These are phyloP conservation scores for Russula foetens DNA, from an alignment of 768 basidiomycete genomes.

Conservation along the genomic window DNA sequence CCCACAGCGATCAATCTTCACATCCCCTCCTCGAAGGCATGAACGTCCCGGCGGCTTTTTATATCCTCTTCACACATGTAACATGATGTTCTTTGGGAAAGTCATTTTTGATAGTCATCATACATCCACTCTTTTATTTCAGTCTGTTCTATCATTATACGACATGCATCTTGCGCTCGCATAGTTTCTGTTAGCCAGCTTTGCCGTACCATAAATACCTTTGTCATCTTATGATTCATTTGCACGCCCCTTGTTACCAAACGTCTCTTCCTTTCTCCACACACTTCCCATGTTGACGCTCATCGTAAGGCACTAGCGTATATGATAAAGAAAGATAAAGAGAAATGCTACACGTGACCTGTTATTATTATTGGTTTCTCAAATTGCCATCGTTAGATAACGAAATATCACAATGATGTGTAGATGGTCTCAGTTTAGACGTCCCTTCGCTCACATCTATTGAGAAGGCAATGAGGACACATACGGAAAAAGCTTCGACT, in stretches of 20 bases:
- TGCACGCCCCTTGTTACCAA: not conserved
- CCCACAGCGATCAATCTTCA: slow-evolving; percentile 76
- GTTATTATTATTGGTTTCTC: not conserved
- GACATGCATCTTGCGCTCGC: slow-evolving; percentile 19
- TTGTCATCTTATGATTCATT: not conserved
- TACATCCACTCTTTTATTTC: slow-evolving; percentile 10
- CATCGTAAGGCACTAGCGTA: not conserved
- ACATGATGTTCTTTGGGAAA: slow-evolving; percentile 2
- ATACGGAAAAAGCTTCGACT: not conserved
- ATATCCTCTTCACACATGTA: slow-evolving; percentile 23
- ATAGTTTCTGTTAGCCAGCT: slow-evolving; percentile 1
- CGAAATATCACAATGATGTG: not conserved
- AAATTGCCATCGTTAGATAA: too few relatives aligned
- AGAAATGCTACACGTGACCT: too few relatives aligned
- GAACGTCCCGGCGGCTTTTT: slow-evolving; percentile 25
- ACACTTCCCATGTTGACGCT: not conserved
- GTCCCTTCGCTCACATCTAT: slow-evolving; percentile 7
- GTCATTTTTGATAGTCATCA: slow-evolving; percentile 9
- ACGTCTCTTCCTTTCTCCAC: not conserved
- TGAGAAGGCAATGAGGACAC: not conserved
- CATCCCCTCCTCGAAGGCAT: slow-evolving; percentile 75
- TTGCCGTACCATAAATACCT: not conserved
- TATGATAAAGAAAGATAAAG: too few relatives aligned
- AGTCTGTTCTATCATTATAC: slow-evolving; percentile 17
- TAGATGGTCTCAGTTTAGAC: too few relatives aligned